Evolutionary conservation across 192 early-diverging fungal genomes (phyloP).

Genomic region (Coemansia sp.): DNA sequence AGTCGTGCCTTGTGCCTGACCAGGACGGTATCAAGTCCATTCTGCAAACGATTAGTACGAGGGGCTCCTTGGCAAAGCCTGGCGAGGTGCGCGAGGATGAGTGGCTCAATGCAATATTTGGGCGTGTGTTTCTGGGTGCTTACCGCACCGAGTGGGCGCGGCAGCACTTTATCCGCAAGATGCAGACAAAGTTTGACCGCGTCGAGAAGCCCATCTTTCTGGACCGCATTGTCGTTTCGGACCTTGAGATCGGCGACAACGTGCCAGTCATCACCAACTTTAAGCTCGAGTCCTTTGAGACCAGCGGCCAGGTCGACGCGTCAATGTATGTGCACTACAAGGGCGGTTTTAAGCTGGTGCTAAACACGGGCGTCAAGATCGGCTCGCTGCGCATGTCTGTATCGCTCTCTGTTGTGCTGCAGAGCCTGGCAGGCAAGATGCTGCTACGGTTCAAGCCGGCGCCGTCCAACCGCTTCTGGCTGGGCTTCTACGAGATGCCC

Average conservation of each 20-base stretch:
- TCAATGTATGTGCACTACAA: constrained; percentile 76
- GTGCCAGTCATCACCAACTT: constrained; percentile 76
- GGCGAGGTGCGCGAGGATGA: constrained; percentile 54
- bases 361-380: constrained; percentile 62
- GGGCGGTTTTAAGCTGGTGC: constrained; percentile 71
- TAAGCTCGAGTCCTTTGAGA: constrained; percentile 64
- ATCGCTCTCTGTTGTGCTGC: constrained; percentile 70
- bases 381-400: constrained; percentile 71
- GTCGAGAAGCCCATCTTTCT: constrained; percentile 64
- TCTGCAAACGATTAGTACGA: constrained; percentile 24
- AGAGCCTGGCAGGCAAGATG: constrained; percentile 68
- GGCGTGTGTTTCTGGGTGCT: constrained; percentile 71
- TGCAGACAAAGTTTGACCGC: constrained; percentile 59
- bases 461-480: constrained; percentile 80
- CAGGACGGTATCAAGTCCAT: constrained; percentile 20
- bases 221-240: constrained; percentile 75
- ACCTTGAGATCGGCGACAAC: constrained; percentile 72
- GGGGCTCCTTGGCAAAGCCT: constrained; percentile 27
- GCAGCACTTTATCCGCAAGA: constrained; percentile 61
- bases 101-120: constrained; percentile 85
- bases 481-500: constrained; percentile 79
- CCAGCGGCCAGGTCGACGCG: constrained; percentile 66
- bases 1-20: constrained; percentile 36
- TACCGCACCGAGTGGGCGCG: constrained; percentile 62
- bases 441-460: constrained; percentile 74